Base-by-base conservation (phyloP, 257 asterid species). In the Handroanthus guayacan region DNA sequence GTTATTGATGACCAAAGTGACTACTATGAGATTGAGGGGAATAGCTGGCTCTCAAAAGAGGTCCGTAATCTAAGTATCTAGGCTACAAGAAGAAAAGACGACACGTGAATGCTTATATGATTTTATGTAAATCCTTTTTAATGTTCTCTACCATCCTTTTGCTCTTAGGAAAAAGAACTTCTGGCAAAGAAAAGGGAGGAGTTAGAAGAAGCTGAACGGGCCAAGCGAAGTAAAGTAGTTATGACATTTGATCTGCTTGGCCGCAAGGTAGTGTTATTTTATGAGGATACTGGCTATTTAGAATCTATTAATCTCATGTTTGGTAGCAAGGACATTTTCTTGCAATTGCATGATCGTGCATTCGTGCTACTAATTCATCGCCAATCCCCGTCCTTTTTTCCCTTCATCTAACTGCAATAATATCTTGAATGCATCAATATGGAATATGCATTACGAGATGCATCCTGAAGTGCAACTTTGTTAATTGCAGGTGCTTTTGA, bases 1-100 rank as follows among this genome's bases (percentile, higher is more conserved):
- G 98, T 95, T 75, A 91, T 95, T 51, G 99, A 95, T 66, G 98
- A 95, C 88, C 99, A 95, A 80, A 91, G 98, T 83, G 99, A 95
- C 80, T 95, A 95, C 85, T 95, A 92, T 66, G 93, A 90, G 84
- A 83, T 91, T 75, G 98, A 95, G 77, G 92, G 89, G 47, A 91
- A 87, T 76, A 86, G 67, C 71, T 95, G 99, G 99, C 87, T 95
- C 43, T 95, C 99, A 9, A 83, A 45, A 75, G 99, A 92, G 95
- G 99, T 92, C 17, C 37, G 69, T 78, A 44, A 51, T 55, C 44
- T 72, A 45, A 10, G 9, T 2, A 5, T 62, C 52, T 31, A 48
- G 64, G 62, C 81, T 51, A 48, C 16, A 38, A 47, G 63, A 72
- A 31, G 43, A 67, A 50, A 44, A 72, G 39, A 55, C 8, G 51